Base-by-base conservation (phyloP, 768 basidiomycete species). In the Serpula lacrymans region DNA sequence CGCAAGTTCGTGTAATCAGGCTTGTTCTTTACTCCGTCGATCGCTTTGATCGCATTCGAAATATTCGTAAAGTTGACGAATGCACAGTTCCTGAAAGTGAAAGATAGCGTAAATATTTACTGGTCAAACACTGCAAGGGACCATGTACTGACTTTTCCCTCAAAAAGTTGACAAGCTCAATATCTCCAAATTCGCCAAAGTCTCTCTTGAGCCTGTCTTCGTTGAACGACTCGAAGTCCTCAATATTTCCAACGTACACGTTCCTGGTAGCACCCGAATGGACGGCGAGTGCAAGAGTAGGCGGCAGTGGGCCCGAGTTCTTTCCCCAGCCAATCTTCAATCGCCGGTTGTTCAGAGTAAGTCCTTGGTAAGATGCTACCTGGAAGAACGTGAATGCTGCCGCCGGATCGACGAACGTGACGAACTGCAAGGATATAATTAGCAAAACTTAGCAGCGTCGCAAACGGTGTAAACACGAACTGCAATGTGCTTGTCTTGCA, bases 321-420 rank as follows among this genome's bases (percentile, higher is more conserved):
- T 95, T 98, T 43, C 95, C 95, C 96, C 95, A 99, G 34, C 95
- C 94, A 51, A 97, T 82, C 72, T 97, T 98, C 47, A 98, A 77
- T 20, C 93, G 82, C 30, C 94, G 84, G 63, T 92, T 90, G 70
- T 92, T 94, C 43, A 98, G 71, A 17, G 85, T 90, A 41, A 99
- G 70, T 5, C 94, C 93, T 50, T 92, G 86, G 58, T 82, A 86
- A 1, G 84, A 82, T 12, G 95, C 92, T 26, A 91, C 84, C 56
- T 95, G 88, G 78, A 81, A 93, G 74, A 99, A 97, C 8, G 88
- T 87, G 55, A 90, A 84, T 2, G 96, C 94, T 37, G 89, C 88
- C 0, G 85, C 82, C 9, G 93, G 88, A 57, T 97, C 93, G 49
- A 97, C 84, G 58, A 99, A 98, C 5, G 92, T 95, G 39, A 97